phyloP scores from a whole-genome alignment of 2,329 filamentous ascomycete species.

The Amauroascus verrucosus region DNA sequence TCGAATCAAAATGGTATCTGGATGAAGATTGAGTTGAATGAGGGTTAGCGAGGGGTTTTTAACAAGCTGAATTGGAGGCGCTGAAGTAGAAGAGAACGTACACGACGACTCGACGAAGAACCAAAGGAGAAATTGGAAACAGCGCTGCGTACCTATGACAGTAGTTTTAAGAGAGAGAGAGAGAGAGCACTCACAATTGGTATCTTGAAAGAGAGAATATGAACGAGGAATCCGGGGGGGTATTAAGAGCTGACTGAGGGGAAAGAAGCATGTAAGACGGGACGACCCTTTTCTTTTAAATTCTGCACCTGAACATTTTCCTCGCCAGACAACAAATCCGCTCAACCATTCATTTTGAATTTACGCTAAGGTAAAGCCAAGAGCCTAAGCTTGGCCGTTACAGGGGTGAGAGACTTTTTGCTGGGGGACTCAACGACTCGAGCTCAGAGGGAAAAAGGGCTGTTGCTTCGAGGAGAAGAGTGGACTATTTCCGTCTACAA shows the following conservation, averaged over 20 bases:
- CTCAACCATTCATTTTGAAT: neutral
- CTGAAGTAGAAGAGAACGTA: too few relatives aligned
- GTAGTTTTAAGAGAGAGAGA: neutral
- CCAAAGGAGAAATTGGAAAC: neutral
- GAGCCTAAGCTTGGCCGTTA: neutral
- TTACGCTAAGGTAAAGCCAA: slow-evolving; percentile 6
- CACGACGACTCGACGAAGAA: neutral
- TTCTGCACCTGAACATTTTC: neutral
- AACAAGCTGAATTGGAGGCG: neutral
- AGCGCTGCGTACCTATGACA: neutral
- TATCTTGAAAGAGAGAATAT: neutral
- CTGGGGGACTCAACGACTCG: neutral
- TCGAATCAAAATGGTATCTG: neutral
- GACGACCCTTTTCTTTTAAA: slow-evolving; percentile 5
- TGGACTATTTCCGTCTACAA: too few relatives aligned
- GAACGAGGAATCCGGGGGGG: neutral
- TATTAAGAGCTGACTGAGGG: neutral
- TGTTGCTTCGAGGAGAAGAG: neutral
- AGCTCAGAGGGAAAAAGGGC: neutral
- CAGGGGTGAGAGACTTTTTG: neutral
- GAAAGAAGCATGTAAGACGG: neutral
- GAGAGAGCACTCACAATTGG: neutral
- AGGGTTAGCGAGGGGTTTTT: neutral
- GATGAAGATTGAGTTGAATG: neutral
- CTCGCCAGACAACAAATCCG: slow-evolving; percentile 4